phyloP scores from a whole-genome alignment of 305 asterid species.

The Rubia peregrina region DNA sequence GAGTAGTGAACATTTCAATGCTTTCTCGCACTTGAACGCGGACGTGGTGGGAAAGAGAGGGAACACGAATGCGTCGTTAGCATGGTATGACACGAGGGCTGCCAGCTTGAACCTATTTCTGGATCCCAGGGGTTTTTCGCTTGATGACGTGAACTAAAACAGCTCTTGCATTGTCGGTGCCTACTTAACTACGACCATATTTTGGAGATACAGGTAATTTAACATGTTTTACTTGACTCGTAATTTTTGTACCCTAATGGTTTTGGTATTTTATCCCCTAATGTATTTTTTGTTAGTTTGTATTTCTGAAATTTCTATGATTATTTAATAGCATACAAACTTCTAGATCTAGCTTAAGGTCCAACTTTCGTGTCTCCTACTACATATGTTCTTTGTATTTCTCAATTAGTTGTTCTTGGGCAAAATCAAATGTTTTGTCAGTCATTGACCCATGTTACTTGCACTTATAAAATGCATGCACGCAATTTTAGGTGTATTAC shows the following conservation, averaged over 20 bases:
- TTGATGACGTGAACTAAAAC: neutral
- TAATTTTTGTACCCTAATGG: no score
- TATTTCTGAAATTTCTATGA: neutral
- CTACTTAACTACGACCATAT: neutral
- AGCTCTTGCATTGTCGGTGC: neutral
- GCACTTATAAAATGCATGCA: no score
- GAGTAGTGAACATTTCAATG: neutral
- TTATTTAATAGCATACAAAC: neutral
- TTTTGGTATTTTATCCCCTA: no score
- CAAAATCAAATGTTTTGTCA: no score
- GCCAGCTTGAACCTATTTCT: neutral
- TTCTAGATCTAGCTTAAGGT: slow-evolving; percentile 34
- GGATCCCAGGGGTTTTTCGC: neutral
- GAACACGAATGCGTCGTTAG: neutral
- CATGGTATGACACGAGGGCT: neutral
- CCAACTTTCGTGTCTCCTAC: slow-evolving; percentile 17
- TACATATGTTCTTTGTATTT: slow-evolving; percentile 13
- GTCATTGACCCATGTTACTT: no score
- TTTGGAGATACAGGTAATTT: neutral
- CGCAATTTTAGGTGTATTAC: no score
- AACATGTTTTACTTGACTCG: neutral
- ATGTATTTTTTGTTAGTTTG: neutral
- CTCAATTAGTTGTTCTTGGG: no score
- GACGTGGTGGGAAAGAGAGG: neutral
- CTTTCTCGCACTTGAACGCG: neutral